A percentile compares a stretch with the other conserved stretches of the same genome.
Conservation (phyloP, 148 eudicot species). For the Vaccinium myrtillus region DNA sequence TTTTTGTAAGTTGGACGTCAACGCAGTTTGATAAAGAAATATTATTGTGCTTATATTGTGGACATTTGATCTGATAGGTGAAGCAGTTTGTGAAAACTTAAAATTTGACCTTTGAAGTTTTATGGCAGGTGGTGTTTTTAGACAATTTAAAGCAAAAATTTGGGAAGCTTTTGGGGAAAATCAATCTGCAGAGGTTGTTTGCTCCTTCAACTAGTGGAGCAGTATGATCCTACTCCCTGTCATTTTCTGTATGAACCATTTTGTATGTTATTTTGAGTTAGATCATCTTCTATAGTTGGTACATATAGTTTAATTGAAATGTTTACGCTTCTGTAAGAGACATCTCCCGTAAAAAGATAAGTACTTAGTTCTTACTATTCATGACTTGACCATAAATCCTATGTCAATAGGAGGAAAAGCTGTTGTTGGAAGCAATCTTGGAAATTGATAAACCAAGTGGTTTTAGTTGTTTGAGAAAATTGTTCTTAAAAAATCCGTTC, state of each 20-base stretch:
- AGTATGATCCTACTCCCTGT: slow-evolving; percentile 29
- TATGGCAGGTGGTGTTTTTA: slow-evolving; percentile 22
- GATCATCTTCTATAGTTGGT: neutral
- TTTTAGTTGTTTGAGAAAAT: neutral
- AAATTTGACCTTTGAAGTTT: neutral
- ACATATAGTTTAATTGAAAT: neutral
- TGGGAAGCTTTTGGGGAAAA: slow-evolving; percentile 19
- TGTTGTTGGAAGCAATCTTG: neutral
- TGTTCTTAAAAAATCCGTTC: neutral
- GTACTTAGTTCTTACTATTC: neutral
- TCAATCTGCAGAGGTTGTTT: slow-evolving; percentile 43
- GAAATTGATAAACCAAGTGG: slow-evolving; percentile 1
- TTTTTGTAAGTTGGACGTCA: neutral
- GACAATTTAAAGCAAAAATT: slow-evolving; percentile 23
- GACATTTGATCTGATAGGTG: neutral
- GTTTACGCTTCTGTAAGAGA: neutral
- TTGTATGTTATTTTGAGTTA: neutral
- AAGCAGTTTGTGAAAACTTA: slow-evolving; percentile 5
- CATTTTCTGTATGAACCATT: neutral
- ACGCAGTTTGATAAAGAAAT: neutral
- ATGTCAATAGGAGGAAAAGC: neutral
- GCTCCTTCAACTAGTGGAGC: slow-evolving; percentile 59
- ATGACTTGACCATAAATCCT: neutral
- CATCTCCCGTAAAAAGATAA: neutral
- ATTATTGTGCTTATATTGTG: neutral